A percentile compares a stretch with the other conserved stretches of the same genome.
Evolutionary conservation across 768 basidiomycete genomes (phyloP).

Genomic region (Mycena belliarum): DNA sequence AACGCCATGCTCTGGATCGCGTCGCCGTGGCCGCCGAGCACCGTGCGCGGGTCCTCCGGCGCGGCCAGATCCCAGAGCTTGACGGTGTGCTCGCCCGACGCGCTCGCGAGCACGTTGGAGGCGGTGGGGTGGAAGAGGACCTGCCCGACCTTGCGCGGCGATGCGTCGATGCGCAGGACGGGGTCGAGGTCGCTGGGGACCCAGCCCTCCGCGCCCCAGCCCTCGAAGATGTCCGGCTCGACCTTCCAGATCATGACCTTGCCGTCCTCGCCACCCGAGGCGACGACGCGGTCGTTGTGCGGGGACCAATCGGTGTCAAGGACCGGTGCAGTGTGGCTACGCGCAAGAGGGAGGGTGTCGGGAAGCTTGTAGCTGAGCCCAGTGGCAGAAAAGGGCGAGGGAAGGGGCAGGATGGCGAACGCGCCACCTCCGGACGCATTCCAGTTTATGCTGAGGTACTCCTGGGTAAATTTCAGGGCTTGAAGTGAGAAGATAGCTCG

Average conservation of each 20-base stretch:
- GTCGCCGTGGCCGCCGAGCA: constrained; percentile 78
- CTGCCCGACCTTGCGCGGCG: constrained; percentile 89
- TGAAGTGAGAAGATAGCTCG: background rate
- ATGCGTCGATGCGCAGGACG: constrained; percentile 75
- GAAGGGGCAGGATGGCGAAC: constrained; percentile 89
- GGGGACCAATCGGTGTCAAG: constrained; percentile 98
- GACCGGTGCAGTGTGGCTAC: constrained; percentile 80
- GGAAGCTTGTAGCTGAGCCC: constrained; percentile 79
- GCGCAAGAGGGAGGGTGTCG: constrained; percentile 88
- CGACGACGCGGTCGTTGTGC: constrained; percentile 88
- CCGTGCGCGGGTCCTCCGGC: constrained; percentile 60
- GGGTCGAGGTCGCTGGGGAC: constrained; percentile 83
- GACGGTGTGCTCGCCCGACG: constrained; percentile 80
- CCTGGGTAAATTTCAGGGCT: constrained; percentile 35
- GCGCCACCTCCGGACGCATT: constrained; percentile 91
- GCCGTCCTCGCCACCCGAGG: constrained; percentile 92
- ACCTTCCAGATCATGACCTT: constrained; percentile 93
- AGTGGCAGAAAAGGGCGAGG: constrained; percentile 62
- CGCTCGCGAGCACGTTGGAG: constrained; percentile 78
- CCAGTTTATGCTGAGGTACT: constrained; percentile 94
- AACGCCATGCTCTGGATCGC: constrained; percentile 86
- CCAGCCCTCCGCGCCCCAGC: constrained; percentile 86
- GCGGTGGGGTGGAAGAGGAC: constrained; percentile 94
- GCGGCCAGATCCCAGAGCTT: constrained; percentile 90
- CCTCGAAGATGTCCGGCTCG: constrained; percentile 64